Evolutionary conservation across 2,329 filamentous ascomycete species (phyloP), one percentile per base, ranked within the genome.

Genomic region (Aspergillus sp.): DNA sequence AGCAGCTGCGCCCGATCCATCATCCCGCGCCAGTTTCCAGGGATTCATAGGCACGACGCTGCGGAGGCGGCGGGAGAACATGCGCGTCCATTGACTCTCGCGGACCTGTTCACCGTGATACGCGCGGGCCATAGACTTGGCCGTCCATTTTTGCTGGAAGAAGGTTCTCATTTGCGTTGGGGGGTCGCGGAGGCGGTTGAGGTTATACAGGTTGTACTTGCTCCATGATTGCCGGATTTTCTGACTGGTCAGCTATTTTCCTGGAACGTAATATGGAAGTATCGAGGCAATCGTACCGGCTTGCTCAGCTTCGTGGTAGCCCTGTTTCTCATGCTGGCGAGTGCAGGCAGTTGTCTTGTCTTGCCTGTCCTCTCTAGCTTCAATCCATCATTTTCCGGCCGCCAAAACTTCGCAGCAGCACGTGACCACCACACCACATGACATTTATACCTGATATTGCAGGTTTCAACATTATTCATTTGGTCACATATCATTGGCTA

Each of bases 121-220:
- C 62, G 84, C 87, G 65, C 95, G 88, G 43, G 91, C 86, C 63
- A 87, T 75, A 21, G 92, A 86, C 78, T 99, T 99, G 69, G 93
- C 90, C 1, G 79, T 77, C 93, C 93, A 99, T 88, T 99, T 99
- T 78, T 98, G 93, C 82, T 98, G 93, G 84, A 96, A 99, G 79
- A 95, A 96, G 45, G 93, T 97, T 61, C 79, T 70, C 33, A 71
- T 68, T 61, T 66, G 70, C 58, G 79, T 75, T 15, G 67, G 71
- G 17, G 82, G 84, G 2, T 75, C 69, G 44, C 68, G 76, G 35
- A 84, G 70, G 65, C 84, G 83, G 51, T 81, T 79, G 64, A 99
- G 79, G 78, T 97, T 97, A 85, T 90, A 99, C 63, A 99, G 83
- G 73, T 96, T 96, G 82, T 91, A 92, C 80, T 96, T 96, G 82